A percentile compares a stretch with the other conserved stretches of the same genome.
These are phyloP conservation scores for Aspergillus ibericus DNA, from an alignment of 2,329 filamentous ascomycete genomes.

Conservation along the genomic window DNA sequence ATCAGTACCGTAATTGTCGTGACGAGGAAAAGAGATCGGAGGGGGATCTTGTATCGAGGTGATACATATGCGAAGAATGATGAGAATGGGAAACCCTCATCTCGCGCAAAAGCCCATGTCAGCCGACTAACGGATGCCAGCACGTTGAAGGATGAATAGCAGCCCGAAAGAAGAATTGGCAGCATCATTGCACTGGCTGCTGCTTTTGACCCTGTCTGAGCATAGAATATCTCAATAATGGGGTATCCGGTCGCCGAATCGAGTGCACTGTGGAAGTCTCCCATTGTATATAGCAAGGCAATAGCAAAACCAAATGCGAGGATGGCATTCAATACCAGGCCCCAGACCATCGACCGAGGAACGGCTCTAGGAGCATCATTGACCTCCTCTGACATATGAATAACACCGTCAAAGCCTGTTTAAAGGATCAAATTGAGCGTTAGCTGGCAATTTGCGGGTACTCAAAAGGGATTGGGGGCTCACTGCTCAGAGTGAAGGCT, in stretches of 20 bases:
- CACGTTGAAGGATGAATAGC: constrained; percentile 23
- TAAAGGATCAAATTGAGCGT: not conserved
- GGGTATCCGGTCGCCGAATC: not conserved
- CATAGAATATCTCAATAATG: constrained; percentile 2
- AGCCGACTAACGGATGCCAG: constrained; percentile 40
- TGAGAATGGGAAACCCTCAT: constrained; percentile 43
- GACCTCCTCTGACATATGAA: constrained; percentile 51
- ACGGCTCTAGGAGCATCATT: constrained; percentile 47
- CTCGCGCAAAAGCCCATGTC: constrained; percentile 47
- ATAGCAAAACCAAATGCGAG: constrained; percentile 44
- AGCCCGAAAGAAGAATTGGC: not conserved
- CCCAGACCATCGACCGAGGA: constrained; percentile 48
- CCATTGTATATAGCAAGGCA: constrained; percentile 18
- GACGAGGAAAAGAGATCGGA: constrained; percentile 36
- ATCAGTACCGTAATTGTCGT: constrained; percentile 30
- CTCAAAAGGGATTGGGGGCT: not conserved
- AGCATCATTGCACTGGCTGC: constrained; percentile 1
- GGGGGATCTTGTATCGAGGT: constrained; percentile 39
- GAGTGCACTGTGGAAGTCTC: not conserved
- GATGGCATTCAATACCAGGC: constrained; percentile 47
- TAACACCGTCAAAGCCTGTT: constrained; percentile 27
- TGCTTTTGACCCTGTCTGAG: not conserved
- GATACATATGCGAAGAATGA: constrained; percentile 31
- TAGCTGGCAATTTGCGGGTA: not conserved
- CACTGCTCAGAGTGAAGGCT: constrained; percentile 19